Conservation (phyloP, 2,329 filamentous ascomycete genomes). For the Domatiomyces globalis region DNA sequence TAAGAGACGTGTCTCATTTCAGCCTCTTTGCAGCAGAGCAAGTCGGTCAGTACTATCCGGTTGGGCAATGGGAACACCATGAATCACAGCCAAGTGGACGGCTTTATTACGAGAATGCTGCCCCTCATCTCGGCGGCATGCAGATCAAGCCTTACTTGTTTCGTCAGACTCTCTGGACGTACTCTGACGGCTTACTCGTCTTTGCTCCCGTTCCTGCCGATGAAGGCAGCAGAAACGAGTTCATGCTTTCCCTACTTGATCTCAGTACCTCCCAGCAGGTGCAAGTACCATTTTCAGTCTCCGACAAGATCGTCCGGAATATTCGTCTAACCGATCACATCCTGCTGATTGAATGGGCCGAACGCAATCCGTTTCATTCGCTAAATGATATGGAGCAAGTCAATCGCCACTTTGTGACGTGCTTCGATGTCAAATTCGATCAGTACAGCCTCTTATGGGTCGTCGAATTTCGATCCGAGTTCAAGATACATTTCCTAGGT, state of each 20-base stretch:
- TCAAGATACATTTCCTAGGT: constrained; percentile 46
- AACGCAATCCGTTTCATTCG: constrained; percentile 37
- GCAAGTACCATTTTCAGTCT: constrained; percentile 38
- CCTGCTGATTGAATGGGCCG: constrained; percentile 53
- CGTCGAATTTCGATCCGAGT: constrained; percentile 42
- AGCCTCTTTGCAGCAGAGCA: constrained; percentile 27
- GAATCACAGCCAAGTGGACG: constrained; percentile 21
- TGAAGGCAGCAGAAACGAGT: constrained; percentile 11
- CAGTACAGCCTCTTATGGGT: constrained; percentile 4
- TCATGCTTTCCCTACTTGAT: constrained; percentile 35
- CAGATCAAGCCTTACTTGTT: constrained; percentile 23
- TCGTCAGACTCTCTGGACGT: constrained; percentile 38
- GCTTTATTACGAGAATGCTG: constrained; percentile 16
- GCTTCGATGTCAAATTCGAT: constrained; percentile 36
- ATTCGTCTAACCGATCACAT: constrained; percentile 39
- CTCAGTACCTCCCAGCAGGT: constrained; percentile 32
- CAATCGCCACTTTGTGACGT: constrained; percentile 46
- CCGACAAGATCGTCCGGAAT: constrained; percentile 39
- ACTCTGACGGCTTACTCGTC: constrained; percentile 43
- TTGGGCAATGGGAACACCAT: constrained; percentile 30
- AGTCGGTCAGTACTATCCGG: constrained; percentile 24
- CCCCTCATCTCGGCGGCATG: constrained; percentile 12
- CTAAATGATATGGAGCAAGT: constrained; percentile 38
- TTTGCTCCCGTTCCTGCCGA: constrained; percentile 31
- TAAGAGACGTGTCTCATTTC: constrained; percentile 35